Evolutionary conservation across 208 protist genomes (phyloP).

Genomic region (Acanthamoeba divionensis): DNA sequence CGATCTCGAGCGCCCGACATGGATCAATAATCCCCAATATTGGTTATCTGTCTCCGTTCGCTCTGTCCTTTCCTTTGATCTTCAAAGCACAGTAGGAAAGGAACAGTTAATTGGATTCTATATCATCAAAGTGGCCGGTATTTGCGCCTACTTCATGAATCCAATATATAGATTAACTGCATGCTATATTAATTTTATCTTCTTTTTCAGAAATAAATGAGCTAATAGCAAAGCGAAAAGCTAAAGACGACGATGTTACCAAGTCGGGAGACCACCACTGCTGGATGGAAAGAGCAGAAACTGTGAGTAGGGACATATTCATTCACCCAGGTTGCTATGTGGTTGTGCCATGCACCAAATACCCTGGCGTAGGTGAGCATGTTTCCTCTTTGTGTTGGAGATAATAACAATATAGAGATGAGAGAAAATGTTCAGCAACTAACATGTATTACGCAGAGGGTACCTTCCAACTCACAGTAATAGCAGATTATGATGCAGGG

Average conservation of each 20-base stretch:
- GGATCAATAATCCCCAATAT: constrained; percentile 27
- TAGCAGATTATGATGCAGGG: constrained; percentile 11
- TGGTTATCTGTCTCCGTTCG: constrained; percentile 18
- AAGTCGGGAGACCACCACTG: constrained; percentile 26
- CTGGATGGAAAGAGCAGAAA: constrained; percentile 5
- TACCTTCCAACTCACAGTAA: neutral
- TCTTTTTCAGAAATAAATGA: constrained; percentile 6
- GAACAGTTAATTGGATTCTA: constrained; percentile 27
- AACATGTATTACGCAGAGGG: neutral
- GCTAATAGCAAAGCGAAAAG: constrained; percentile 7
- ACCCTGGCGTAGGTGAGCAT: constrained; percentile 28
- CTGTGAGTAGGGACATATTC: constrained; percentile 11
- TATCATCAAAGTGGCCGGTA: constrained; percentile 40
- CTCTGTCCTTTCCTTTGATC: neutral
- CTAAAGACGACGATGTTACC: constrained; percentile 23
- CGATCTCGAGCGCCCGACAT: neutral
- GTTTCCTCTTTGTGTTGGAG: too few relatives aligned
- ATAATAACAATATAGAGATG: too few relatives aligned
- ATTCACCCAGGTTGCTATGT: constrained; percentile 11
- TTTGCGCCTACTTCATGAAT: too few relatives aligned
- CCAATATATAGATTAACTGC: too few relatives aligned
- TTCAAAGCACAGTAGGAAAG: constrained; percentile 16
- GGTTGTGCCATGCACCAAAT: constrained; percentile 35
- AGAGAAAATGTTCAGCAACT: neutral
- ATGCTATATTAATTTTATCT: neutral